Percentiles rank a stretch among this genome's conserved stretches.
Conservation (phyloP, 495 filamentous ascomycete species). For the Extremus antarcticus region DNA sequence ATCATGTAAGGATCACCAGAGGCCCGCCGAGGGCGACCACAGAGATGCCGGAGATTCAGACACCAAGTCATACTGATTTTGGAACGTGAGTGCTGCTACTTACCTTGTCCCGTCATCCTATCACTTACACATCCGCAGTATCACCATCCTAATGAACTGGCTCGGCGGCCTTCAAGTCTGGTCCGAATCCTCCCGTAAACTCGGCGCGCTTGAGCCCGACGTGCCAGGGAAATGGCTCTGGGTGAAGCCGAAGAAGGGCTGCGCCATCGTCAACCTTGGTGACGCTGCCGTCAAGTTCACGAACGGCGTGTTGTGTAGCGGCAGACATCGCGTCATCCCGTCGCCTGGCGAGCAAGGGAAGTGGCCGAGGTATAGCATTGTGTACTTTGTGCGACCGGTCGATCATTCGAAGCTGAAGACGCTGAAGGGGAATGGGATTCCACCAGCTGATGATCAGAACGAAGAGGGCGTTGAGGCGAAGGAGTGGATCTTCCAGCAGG, state of each 20-base stretch:
- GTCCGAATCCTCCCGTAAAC: slow-evolving; percentile 14
- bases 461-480: slow-evolving; percentile 17
- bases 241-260: slow-evolving; percentile 27
- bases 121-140: slow-evolving; percentile 4
- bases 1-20: slow-evolving; percentile 21
- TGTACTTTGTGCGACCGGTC: slow-evolving; percentile 28
- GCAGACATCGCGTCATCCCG: slow-evolving; percentile 31
- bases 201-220: slow-evolving; percentile 18
- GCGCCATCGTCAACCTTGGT: slow-evolving; percentile 34
- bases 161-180: slow-evolving; percentile 28
- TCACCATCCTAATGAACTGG: slow-evolving; percentile 25
- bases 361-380: slow-evolving; percentile 25
- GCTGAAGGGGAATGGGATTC: slow-evolving; percentile 15
- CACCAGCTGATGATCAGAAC: slow-evolving; percentile 11
- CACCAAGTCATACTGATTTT: slow-evolving; percentile 22
- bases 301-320: slow-evolving; percentile 28
- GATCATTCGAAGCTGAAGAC: slow-evolving; percentile 18
- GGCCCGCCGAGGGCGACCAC: slow-evolving; percentile 15
- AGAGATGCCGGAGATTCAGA: slow-evolving; percentile 23
- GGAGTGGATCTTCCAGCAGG: slow-evolving; percentile 21
- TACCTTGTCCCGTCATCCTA: background rate
- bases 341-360: slow-evolving; percentile 31
- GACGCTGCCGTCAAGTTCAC: slow-evolving; percentile 35
- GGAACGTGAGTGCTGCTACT: slow-evolving; percentile 15
- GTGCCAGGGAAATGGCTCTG: slow-evolving; percentile 28